phyloP scores from a whole-genome alignment of 108 stramenopile species.

The Cyclotella sp. region DNA sequence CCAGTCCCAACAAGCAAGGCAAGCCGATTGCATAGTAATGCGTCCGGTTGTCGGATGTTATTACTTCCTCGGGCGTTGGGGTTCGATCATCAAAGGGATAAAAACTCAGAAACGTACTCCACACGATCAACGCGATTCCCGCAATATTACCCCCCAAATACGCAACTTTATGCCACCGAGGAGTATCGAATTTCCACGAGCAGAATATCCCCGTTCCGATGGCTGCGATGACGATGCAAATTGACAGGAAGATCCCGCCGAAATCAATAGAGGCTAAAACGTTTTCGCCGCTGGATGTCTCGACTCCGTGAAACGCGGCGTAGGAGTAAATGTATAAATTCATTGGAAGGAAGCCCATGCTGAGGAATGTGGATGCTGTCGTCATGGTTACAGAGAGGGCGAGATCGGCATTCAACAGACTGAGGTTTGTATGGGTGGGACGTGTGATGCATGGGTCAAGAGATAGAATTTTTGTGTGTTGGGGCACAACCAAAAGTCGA shows the following conservation, averaged over 20 bases:
- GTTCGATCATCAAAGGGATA: not conserved
- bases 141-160: constrained; percentile 32
- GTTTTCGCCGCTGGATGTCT: constrained; percentile 4
- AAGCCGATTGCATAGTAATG: constrained; percentile 28
- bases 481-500: not conserved
- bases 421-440: not conserved
- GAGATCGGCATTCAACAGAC: constrained; percentile 49
- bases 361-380: constrained; percentile 40
- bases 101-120: constrained; percentile 38
- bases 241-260: constrained; percentile 24
- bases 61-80: constrained; percentile 14
- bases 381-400: constrained; percentile 58
- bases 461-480: not conserved
- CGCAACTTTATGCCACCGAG: constrained; percentile 23
- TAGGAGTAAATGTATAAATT: constrained; percentile 47
- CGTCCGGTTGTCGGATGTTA: not conserved
- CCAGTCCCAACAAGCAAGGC: constrained; percentile 33
- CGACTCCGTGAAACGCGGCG: constrained; percentile 28
- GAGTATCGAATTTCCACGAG: constrained; percentile 29
- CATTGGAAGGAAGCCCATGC: constrained; percentile 48
- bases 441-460: not conserved
- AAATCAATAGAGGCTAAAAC: constrained; percentile 37
- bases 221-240: constrained; percentile 32
- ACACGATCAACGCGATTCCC: constrained; percentile 33
- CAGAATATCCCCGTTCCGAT: constrained; percentile 33